Conservation (phyloP, 768 basidiomycete genomes). For the Boletellus ananas region DNA sequence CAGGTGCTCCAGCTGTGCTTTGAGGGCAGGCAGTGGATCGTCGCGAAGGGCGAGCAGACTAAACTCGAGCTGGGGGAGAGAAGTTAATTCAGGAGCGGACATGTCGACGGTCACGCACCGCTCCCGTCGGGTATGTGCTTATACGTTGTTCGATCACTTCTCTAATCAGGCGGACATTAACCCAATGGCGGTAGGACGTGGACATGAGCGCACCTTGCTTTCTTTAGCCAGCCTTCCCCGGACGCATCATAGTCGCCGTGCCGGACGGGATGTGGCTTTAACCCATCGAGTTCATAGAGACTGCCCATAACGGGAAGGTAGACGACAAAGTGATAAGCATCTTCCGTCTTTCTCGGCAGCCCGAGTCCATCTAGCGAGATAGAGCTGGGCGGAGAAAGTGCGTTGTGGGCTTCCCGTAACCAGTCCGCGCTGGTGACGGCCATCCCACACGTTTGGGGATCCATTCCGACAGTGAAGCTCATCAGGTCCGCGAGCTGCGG, state of each 20-base stretch:
- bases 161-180: constrained; percentile 38
- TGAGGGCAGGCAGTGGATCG: constrained; percentile 71
- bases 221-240: constrained; percentile 80
- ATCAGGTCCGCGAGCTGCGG: constrained; percentile 68
- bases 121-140: constrained; percentile 82
- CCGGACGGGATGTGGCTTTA: constrained; percentile 72
- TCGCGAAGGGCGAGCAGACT: constrained; percentile 85
- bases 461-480: constrained; percentile 81
- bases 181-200: constrained; percentile 7
- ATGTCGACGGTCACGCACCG: constrained; percentile 50
- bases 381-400: constrained; percentile 84
- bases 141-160: constrained; percentile 87
- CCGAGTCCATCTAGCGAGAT: constrained; percentile 85
- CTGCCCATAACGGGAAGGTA: constrained; percentile 83
- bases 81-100: constrained; percentile 7
- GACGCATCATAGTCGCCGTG: constrained; percentile 70
- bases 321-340: constrained; percentile 96
- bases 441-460: constrained; percentile 79
- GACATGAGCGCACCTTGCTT: constrained; percentile 53
- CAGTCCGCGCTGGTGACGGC: constrained; percentile 78
- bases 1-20: constrained; percentile 49
- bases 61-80: constrained; percentile 70
- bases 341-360: constrained; percentile 61
- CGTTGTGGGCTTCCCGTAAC: constrained; percentile 84
- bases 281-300: constrained; percentile 91